phyloP scores from a whole-genome alignment of 192 early-diverging fungal genomes.

The Backusella morwellensis region DNA sequence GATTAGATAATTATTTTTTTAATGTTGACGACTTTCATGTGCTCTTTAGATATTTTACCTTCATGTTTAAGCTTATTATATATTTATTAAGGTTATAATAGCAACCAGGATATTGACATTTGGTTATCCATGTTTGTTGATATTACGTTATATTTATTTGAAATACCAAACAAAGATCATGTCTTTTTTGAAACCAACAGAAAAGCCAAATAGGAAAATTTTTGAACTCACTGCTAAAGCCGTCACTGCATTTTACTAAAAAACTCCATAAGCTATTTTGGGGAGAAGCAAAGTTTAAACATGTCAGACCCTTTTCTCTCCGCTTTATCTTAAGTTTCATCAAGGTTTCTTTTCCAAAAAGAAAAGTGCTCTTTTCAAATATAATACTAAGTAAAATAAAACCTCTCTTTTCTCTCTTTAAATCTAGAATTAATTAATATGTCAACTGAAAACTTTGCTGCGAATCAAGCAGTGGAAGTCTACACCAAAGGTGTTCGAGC shows the following conservation, averaged over 20 bases:
- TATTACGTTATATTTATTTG: neutral
- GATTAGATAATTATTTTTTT: too few relatives aligned
- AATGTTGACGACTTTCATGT: too few relatives aligned
- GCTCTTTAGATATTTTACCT: neutral
- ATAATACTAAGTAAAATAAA: neutral
- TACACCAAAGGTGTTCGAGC: constrained; percentile 75
- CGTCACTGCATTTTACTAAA: neutral
- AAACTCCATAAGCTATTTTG: neutral
- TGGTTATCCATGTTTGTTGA: neutral
- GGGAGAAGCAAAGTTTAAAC: neutral
- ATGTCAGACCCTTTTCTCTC: neutral
- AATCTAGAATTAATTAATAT: neutral
- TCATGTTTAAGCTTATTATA: neutral
- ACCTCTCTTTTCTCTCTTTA: neutral
- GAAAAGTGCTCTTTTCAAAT: neutral
- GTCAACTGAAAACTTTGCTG: neutral
- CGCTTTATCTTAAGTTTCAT: constrained; percentile 7
- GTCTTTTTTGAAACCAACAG: neutral
- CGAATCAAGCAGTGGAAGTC: constrained; percentile 51
- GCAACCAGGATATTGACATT: neutral
- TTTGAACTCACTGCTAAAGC: neutral
- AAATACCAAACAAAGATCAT: neutral
- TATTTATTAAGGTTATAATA: neutral
- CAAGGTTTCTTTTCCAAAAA: neutral
- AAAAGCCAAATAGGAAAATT: neutral